These are phyloP conservation scores for Nicotiana sylvestris DNA, from an alignment of 257 asterid genomes.

Conservation along the genomic window DNA sequence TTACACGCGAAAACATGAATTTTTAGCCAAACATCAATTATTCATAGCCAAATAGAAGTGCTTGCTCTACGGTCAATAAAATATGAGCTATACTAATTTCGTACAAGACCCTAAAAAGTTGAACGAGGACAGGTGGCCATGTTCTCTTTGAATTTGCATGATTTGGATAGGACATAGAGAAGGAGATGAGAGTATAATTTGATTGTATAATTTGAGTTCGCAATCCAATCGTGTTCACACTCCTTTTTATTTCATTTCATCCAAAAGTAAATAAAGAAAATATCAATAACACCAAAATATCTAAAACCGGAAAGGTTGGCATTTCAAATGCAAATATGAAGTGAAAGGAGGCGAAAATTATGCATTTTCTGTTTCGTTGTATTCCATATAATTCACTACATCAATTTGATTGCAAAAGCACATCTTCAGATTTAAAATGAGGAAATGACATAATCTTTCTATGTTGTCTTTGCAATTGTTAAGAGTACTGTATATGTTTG, in stretches of 20 bases:
- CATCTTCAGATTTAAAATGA: no score
- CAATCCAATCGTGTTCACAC: neutral
- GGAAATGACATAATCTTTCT: no score
- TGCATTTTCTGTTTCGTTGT: neutral
- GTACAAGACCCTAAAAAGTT: neutral
- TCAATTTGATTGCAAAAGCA: neutral
- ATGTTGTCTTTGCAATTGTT: no score
- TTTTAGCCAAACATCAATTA: no score
- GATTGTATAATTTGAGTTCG: neutral
- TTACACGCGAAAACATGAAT: no score
- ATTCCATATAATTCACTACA: no score
- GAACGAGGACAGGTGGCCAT: neutral
- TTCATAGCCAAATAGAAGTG: no score
- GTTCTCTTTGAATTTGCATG: neutral
- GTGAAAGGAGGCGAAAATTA: neutral
- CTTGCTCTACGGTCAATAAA: neutral
- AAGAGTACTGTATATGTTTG: no score
- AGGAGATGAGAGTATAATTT: neutral
- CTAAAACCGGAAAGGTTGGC: neutral
- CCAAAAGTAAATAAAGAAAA: neutral
- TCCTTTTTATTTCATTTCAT: neutral
- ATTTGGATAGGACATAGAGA: neutral
- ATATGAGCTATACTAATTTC: neutral
- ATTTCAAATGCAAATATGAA: neutral
- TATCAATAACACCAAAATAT: neutral